phyloP scores from a whole-genome alignment of 139 green algal genomes.

The Chlorella vulgaris region DNA sequence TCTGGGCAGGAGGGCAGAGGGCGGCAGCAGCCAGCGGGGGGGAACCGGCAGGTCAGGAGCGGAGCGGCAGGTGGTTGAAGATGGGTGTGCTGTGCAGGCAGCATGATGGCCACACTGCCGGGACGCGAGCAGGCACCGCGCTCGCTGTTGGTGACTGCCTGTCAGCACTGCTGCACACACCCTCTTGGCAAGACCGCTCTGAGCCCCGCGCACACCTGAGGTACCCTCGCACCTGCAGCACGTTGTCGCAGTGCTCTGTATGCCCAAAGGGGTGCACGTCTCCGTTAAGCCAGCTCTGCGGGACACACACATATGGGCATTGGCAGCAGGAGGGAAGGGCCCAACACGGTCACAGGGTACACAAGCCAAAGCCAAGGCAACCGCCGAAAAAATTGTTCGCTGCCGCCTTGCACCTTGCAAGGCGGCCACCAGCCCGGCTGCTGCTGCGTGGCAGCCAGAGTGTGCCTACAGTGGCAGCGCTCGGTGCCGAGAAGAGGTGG shows the following conservation, averaged over 20 bases:
- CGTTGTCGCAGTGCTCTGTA: conserved; percentile 10
- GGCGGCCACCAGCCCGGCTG: too few species aligned
- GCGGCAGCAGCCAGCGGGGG: background rate
- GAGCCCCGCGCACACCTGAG: too few species aligned
- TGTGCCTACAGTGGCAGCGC: too few species aligned
- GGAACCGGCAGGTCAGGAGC: background rate
- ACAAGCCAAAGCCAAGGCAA: too few species aligned
- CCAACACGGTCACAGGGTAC: too few species aligned
- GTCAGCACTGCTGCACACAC: background rate
- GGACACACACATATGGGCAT: too few species aligned
- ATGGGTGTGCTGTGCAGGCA: background rate
- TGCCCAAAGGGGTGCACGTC: conserved; percentile 2
- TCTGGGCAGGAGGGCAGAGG: background rate
- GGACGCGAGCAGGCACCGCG: too few species aligned
- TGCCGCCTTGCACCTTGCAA: too few species aligned
- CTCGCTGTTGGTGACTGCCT: background rate
- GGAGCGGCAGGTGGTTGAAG: background rate
- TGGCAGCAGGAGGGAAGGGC: background rate
- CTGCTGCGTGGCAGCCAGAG: too few species aligned
- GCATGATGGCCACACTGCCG: too few species aligned
- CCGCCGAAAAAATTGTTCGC: too few species aligned
- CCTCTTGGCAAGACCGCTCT: background rate
- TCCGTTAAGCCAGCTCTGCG: conserved; percentile 25
- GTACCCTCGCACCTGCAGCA: background rate
- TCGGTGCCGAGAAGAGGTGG: too few species aligned